Evolutionary conservation across 2,329 filamentous ascomycete species (phyloP), one percentile per base, ranked within the genome.

Genomic region (Dothiorella sarmentorum): DNA sequence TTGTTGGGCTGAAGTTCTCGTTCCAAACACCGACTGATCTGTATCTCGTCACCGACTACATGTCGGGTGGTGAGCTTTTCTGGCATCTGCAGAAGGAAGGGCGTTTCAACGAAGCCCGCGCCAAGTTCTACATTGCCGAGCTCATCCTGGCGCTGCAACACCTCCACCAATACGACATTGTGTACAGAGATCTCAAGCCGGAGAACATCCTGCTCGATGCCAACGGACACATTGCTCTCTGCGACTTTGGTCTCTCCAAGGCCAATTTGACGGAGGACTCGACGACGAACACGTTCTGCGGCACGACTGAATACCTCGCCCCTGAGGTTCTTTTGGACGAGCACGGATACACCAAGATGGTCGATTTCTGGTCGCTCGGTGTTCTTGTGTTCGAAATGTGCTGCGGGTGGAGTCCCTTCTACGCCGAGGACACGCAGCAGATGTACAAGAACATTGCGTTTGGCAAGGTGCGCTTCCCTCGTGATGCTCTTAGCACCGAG

Each of bases 401-500:
- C 78, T 99, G 94, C 68, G 94, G 94, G 31, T 99, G 94, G 94
- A 97, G 91, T 68, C 94, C 94, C 0, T 99, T 99, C 76, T 99
- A 97, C 67, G 94, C 94, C 59, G 94, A 99, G 70, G 94, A 99
- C 70, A 99, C 94, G 0, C 94, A 99, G 75, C 94, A 99, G 74
- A 99, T 99, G 94, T 99, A 99, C 80, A 99, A 99, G 81, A 99
- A 99, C 78, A 99, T 99, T 71, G 94, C 94, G 0, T 99, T 99
- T 70, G 94, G 94, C 71, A 99, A 99, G 73, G 94, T 99, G 60
- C 84, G 94, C 61, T 99, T 99, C 73, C 94, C 94, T 7, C 85
- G 92, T 64, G 94, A 99, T 73, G 96, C 94, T 1, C 79, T 99
- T 29, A 97, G 91, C 61, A 88, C 91, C 38, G 94, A 99, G 74